Percentiles rank a stretch among this genome's conserved stretches.
Conservation (phyloP, 176 grass and related monocot genomes). For the Carex pumila region DNA sequence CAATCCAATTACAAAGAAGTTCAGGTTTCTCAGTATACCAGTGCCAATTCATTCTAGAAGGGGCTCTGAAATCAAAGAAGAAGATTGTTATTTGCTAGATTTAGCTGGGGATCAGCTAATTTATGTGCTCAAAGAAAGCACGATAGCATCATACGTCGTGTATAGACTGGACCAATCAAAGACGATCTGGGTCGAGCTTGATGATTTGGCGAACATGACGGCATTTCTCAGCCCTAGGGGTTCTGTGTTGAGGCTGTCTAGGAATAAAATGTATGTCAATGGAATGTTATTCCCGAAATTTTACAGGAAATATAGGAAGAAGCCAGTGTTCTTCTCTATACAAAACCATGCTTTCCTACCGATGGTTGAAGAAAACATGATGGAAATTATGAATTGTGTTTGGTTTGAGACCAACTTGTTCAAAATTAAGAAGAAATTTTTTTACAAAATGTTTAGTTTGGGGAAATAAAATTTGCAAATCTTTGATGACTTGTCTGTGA, state of each 20-base stretch:
- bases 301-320: neutral
- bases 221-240: neutral
- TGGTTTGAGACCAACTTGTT: neutral
- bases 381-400: neutral
- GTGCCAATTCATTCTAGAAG: neutral
- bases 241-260: neutral
- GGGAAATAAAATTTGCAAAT: neutral
- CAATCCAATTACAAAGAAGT: neutral
- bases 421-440: neutral
- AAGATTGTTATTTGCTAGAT: conserved; percentile 12
- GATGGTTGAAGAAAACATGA: neutral
- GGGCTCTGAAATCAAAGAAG: neutral
- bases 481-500: too few species aligned
- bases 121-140: neutral
- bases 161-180: conserved; percentile 4
- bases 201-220: neutral
- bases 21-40: neutral
- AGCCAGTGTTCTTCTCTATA: neutral
- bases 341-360: neutral
- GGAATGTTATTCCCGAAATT: neutral
- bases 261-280: neutral
- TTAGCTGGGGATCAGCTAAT: neutral
- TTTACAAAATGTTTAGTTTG: neutral
- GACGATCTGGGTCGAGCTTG: neutral
- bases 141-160: neutral